Conservation (phyloP, 371 early-diverging fungal species). For the Rhizopus delemar region DNA sequence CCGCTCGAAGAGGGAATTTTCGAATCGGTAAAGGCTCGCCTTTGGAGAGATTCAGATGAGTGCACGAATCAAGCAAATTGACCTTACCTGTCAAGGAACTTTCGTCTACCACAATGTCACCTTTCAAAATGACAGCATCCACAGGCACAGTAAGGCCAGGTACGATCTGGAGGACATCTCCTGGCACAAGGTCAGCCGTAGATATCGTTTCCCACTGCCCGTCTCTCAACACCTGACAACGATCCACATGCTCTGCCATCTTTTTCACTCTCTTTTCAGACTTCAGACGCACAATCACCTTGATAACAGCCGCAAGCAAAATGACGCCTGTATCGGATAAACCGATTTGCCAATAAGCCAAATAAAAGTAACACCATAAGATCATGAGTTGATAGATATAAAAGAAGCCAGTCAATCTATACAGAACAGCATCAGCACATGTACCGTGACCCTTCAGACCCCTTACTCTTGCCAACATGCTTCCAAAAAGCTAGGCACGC, state of each 20-base stretch:
- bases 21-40: constrained; percentile 54
- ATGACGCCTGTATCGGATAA: constrained; percentile 67
- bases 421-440: background rate
- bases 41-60: background rate
- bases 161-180: constrained; percentile 60
- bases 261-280: constrained; percentile 62
- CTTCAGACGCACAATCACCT: constrained; percentile 58
- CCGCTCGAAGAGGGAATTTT: constrained; percentile 43
- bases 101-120: constrained; percentile 71
- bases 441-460: no score
- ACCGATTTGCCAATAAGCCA: constrained; percentile 72
- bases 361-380: constrained; percentile 68
- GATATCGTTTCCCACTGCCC: constrained; percentile 46
- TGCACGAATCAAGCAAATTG: background rate
- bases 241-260: constrained; percentile 59
- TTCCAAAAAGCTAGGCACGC: constrained; percentile 48
- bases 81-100: constrained; percentile 56
- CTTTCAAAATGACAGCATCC: constrained; percentile 64
- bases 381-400: constrained; percentile 77
- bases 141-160: constrained; percentile 53
- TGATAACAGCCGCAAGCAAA: constrained; percentile 63
- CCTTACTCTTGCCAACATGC: constrained; percentile 59
- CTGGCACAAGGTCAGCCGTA: constrained; percentile 63
- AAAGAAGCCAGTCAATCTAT: constrained; percentile 63
- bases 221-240: constrained; percentile 51